Base-by-base conservation (phyloP, 2,329 filamentous ascomycete genomes). In the Phaeosphaeriaceae sp. region DNA sequence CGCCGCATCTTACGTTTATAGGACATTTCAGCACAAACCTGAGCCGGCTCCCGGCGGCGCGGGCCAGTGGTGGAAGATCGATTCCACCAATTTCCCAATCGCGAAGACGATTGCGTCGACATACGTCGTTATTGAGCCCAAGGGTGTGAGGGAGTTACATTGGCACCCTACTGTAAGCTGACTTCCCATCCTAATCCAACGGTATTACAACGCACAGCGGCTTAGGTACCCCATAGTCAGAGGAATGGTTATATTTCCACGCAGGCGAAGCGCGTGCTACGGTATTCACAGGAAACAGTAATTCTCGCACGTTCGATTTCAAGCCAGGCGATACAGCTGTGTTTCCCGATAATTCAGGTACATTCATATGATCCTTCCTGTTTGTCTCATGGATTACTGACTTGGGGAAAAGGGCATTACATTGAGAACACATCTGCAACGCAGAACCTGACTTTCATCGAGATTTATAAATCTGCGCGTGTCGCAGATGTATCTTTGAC, bases 231-330 rank as follows among this genome's bases (percentile, higher is more conserved):
- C 12, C 8, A 4, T 33, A 55, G 40, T 48, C 83, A 4, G 84
- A 88, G 59, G 86, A 89, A 67, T 89, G 87, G 86, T 71, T 89
- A 2, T 89, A 88, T 71, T 89, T 89, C 74, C 84, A 87, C 65
- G 75, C 81, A 50, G 87, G 86, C 18, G 71, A 77, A 2, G 86
- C 76, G 0, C 80, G 82, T 20, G 86, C 85, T 0, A 88, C 85
- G 0, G 82, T 87, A 2, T 89, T 87, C 66, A 83, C 84, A 39
- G 86, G 85, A 6, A 81, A 78, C 60, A 74, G 77, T 9, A 82
- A 81, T 46, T 80, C 86, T 2, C 79, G 86, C 5, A 89, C 86
- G 0, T 88, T 88, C 62, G 84, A 89, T 70, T 87, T 88, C 67
- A 74, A 74, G 2, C 79, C 84, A 4, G 86, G 87, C n/a, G 86